These are phyloP conservation scores for Annona squamosa DNA, from an alignment of 164 flowering plant species.

Conservation along the genomic window DNA sequence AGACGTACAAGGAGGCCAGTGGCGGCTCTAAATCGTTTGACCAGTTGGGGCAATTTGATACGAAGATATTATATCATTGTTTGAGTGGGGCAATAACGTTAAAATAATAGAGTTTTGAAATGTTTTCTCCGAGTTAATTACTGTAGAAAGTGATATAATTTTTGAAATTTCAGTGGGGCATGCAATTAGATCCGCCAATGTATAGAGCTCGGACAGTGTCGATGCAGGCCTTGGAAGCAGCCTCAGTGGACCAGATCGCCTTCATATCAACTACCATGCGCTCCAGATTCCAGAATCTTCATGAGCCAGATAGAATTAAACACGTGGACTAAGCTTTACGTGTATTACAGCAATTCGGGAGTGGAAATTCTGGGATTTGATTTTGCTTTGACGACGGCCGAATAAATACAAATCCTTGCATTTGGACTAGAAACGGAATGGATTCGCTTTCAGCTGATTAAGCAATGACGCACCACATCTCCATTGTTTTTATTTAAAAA, in stretches of 20 bases:
- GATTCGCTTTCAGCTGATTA: background rate
- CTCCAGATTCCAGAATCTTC: background rate
- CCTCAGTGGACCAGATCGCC: conserved; percentile 79
- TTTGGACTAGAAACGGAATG: background rate
- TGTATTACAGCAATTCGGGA: too few species aligned
- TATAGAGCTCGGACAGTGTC: conserved; percentile 74
- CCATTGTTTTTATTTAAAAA: background rate
- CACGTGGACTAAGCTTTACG: too few species aligned
- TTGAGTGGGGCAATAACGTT: too few species aligned
- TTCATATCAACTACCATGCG: conserved; percentile 34
- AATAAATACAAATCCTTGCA: conserved; percentile 1
- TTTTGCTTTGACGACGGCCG: background rate
- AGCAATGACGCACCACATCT: background rate
- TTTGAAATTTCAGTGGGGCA: too few species aligned
- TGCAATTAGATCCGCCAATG: background rate
- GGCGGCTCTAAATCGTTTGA: too few species aligned
- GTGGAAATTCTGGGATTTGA: background rate
- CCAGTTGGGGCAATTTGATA: too few species aligned
- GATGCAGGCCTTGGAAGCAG: conserved; percentile 67
- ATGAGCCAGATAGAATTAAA: background rate
- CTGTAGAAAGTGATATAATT: too few species aligned
- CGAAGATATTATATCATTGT: too few species aligned
- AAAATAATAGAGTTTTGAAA: too few species aligned
- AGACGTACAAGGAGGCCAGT: too few species aligned
- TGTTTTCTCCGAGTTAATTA: too few species aligned